Percentiles rank a stretch among this genome's conserved stretches.
phyloP scores from a whole-genome alignment of 2,329 filamentous ascomycete species.

The Cryphonectria nitschkei region DNA sequence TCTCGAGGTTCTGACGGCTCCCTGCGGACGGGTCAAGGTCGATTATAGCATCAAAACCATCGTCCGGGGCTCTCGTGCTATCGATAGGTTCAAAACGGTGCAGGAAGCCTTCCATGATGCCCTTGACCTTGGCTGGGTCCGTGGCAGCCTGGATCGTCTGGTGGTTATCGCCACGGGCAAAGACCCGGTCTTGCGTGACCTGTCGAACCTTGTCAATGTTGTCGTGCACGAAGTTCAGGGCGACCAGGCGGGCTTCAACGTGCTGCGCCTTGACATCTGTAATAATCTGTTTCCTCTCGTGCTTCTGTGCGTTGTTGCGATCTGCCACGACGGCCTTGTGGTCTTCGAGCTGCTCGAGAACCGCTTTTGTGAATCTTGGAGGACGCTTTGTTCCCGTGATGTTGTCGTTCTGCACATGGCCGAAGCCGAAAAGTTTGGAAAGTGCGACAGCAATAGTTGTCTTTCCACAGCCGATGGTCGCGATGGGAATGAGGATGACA shows the following conservation, averaged over 20 bases:
- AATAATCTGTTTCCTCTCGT: slow-evolving; percentile 87
- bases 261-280: slow-evolving; percentile 68
- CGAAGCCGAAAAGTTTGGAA: slow-evolving; percentile 83
- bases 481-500: slow-evolving; percentile 85
- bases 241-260: slow-evolving; percentile 72
- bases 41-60: slow-evolving; percentile 81
- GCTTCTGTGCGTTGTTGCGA: slow-evolving; percentile 88
- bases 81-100: slow-evolving; percentile 81
- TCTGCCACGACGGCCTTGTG: slow-evolving; percentile 83
- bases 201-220: slow-evolving; percentile 73
- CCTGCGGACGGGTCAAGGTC: slow-evolving; percentile 76
- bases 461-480: slow-evolving; percentile 95
- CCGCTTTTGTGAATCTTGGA: slow-evolving; percentile 73
- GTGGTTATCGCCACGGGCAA: slow-evolving; percentile 90
- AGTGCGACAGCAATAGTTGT: slow-evolving; percentile 87
- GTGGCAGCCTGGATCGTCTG: slow-evolving; percentile 93
- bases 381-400: slow-evolving; percentile 78
- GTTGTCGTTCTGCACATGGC: slow-evolving; percentile 95
- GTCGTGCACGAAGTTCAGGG: slow-evolving; percentile 86
- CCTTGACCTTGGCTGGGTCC: slow-evolving; percentile 72
- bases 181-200: slow-evolving; percentile 77
- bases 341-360: slow-evolving; percentile 66
- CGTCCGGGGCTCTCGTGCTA: slow-evolving; percentile 69
- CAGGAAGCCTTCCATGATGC: slow-evolving; percentile 95
- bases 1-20: slow-evolving; percentile 88